Evolutionary conservation across 768 basidiomycete species (phyloP), one percentile per base, ranked within the genome.

Genomic region (Lactarius indigo): DNA sequence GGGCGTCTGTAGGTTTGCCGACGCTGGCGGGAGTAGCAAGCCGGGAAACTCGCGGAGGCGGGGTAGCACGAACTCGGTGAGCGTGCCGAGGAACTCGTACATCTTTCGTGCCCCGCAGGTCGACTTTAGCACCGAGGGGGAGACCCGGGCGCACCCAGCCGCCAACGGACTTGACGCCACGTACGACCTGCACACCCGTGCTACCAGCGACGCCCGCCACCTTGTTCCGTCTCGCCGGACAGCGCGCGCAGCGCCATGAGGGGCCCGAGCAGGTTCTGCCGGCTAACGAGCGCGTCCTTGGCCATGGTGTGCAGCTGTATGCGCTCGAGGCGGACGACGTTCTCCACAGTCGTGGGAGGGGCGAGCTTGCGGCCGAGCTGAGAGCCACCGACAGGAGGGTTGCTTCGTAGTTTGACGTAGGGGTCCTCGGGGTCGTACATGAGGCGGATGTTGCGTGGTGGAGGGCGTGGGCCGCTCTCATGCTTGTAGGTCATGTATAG

Each of bases 401-500:
- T 90, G 72, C 84, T 76, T 26, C 95, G 84, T 77, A 90, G 85
- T 78, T 88, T 87, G 41, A 88, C 82, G 80, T 95, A 97, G 0
- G 95, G 94, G 74, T 94, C 85, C 37, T 82, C 72, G 5, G 89
- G 88, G 80, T 94, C 88, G 79, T 85, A 91, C 20, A 79, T 85
- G 68, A 87, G 85, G 59, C 87, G 86, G 66, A 87, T 87, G 60
- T 81, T 77, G 66, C 86, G 84, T 10, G 81, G 81, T 13, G 82
- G 78, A 15, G 84, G 82, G 56, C 81, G 83, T 6, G 83, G 77
- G n/a, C 76, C 80, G 52, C 80, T 77, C 72, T 87, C 83, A 77
- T 98, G 96, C 59, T 84, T 80, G 80, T 98, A 97, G 61, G 90
- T 90, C 84, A 98, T 89, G 83, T 99, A 99, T 84, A 98, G 87